A percentile compares a stretch with the other conserved stretches of the same genome.
Evolutionary conservation across 345 rosid species (phyloP).

Genomic region (Populus davidiana): DNA sequence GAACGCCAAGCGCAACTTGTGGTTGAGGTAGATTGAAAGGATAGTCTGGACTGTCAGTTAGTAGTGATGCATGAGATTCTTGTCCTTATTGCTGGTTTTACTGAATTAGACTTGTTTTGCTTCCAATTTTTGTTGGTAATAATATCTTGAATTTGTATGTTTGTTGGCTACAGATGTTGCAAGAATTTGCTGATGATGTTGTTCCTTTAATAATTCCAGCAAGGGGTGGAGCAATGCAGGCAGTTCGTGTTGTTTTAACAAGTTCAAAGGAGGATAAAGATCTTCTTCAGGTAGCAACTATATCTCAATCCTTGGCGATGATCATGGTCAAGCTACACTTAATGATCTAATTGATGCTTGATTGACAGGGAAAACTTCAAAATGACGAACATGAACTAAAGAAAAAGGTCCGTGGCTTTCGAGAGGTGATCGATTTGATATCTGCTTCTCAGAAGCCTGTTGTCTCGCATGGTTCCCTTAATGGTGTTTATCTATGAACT

Average conservation of each 20-base stretch:
- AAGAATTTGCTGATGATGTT: constrained; percentile 54
- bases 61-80: neutral
- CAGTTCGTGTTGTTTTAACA: constrained; percentile 66
- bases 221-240: constrained; percentile 66
- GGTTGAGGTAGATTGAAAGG: constrained; percentile 47
- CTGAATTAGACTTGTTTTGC: constrained; percentile 5
- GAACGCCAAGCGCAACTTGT: constrained; percentile 77
- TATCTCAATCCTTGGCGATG: constrained; percentile 10
- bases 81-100: constrained; percentile 1
- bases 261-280: constrained; percentile 71
- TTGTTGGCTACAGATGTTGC: constrained; percentile 52
- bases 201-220: constrained; percentile 68
- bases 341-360: constrained; percentile 17
- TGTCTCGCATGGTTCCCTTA: constrained; percentile 71
- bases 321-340: constrained; percentile 1
- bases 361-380: constrained; percentile 67
- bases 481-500: constrained; percentile 52
- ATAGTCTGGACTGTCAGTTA: neutral
- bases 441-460: constrained; percentile 82
- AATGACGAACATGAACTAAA: constrained; percentile 56
- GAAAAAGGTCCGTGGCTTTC: constrained; percentile 70
- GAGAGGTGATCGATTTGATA: constrained; percentile 88
- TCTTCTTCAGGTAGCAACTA: constrained; percentile 53
- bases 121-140: neutral
- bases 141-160: constrained; percentile 12